Percentiles rank a stretch among this genome's conserved stretches.
phyloP scores from a whole-genome alignment of 768 basidiomycete species.

The Lentinula guzmanii region DNA sequence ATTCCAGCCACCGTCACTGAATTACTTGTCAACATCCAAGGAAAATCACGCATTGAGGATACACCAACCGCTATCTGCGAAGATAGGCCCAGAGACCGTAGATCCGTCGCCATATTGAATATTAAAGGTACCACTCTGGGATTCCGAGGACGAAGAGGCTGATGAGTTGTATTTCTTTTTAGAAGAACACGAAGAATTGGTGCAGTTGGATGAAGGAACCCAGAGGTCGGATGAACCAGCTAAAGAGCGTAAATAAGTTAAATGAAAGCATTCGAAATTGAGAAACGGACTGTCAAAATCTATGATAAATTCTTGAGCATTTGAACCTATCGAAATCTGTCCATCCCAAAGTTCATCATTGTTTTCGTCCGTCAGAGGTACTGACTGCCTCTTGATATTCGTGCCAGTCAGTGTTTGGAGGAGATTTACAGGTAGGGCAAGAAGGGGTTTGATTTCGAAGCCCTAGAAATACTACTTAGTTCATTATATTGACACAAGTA shows the following conservation, averaged over 20 bases:
- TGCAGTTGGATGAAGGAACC: background rate
- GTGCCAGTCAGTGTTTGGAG: background rate
- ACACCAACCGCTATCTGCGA: background rate
- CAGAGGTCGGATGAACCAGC: conserved; percentile 9
- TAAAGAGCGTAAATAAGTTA: background rate
- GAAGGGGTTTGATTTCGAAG: background rate
- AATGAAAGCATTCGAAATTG: background rate
- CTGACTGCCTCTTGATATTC: conserved; percentile 21
- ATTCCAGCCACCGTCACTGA: background rate
- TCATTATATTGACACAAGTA: background rate
- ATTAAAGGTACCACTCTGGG: background rate
- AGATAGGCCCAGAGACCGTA: background rate
- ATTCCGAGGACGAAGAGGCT: background rate
- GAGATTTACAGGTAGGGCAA: background rate
- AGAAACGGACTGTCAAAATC: conserved; percentile 1
- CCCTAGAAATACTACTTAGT: background rate
- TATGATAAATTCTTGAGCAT: background rate
- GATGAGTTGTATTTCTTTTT: background rate
- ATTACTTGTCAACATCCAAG: background rate
- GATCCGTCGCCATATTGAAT: background rate
- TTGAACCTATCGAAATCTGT: background rate
- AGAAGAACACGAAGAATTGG: background rate
- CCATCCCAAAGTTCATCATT: conserved; percentile 19
- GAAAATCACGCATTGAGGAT: background rate
- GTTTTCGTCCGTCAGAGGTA: conserved; percentile 27